A percentile compares a stretch with the other conserved stretches of the same genome.
Evolutionary conservation across 441 rosid genomes (phyloP).

Genomic region (Adansonia grandidieri): DNA sequence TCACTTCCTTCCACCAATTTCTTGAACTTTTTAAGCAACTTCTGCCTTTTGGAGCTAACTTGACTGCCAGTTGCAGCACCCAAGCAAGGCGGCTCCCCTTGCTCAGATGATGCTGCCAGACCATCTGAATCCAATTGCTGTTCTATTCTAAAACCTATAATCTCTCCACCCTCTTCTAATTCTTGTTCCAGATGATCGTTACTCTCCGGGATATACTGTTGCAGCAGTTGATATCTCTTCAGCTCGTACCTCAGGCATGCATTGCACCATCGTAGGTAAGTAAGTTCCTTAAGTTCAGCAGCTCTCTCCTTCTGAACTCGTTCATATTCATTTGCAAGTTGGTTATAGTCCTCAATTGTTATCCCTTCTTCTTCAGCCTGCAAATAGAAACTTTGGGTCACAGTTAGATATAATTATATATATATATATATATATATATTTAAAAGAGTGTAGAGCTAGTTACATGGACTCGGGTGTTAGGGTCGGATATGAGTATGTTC

Average conservation of each 20-base stretch:
- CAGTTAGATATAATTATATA: neutral
- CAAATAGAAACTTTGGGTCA: neutral
- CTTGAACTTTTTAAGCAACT: constrained; percentile 59
- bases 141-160: constrained; percentile 28
- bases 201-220: constrained; percentile 34
- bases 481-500: neutral
- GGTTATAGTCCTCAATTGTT: constrained; percentile 45
- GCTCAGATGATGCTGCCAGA: constrained; percentile 20
- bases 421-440: no score
- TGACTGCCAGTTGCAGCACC: constrained; percentile 15
- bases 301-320: constrained; percentile 50
- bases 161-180: constrained; percentile 32
- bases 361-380: constrained; percentile 42
- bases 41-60: constrained; percentile 50
- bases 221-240: constrained; percentile 40
- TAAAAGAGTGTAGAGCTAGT: no score
- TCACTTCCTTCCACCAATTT: constrained; percentile 76
- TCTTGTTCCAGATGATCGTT: constrained; percentile 33
- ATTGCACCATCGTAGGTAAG: constrained; percentile 68
- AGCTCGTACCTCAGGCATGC: constrained; percentile 74
- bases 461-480: neutral
- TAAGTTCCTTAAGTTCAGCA: constrained; percentile 54
- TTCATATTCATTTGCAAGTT: constrained; percentile 48
- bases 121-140: constrained; percentile 32
- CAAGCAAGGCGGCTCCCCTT: constrained; percentile 14